Conservation (phyloP, 2,329 filamentous ascomycete genomes). For the Diaporthe citriasiana region DNA sequence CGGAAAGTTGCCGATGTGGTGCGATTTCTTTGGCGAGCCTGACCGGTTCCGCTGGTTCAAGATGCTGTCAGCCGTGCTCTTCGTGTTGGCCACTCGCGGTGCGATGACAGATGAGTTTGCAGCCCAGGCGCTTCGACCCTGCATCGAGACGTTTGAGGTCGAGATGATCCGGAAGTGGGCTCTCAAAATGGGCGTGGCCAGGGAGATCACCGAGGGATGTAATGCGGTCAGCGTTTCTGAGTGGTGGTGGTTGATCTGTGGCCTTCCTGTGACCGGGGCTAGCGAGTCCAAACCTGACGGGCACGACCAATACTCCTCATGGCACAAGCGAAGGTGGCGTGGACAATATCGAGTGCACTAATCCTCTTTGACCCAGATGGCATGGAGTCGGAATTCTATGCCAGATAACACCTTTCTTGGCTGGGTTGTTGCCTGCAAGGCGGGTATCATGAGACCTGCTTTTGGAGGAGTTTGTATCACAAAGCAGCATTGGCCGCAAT, state of each 20-base stretch:
- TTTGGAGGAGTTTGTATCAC: neutral
- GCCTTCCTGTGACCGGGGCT: slow-evolving; percentile 46
- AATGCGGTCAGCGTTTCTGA: slow-evolving; percentile 59
- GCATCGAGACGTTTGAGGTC: slow-evolving; percentile 75
- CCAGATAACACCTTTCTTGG: neutral
- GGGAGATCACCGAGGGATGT: slow-evolving; percentile 54
- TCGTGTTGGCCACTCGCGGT: slow-evolving; percentile 73
- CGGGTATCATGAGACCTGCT: neutral
- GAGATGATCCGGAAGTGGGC: slow-evolving; percentile 72
- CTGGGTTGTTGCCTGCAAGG: neutral
- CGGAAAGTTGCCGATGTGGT: slow-evolving; percentile 77
- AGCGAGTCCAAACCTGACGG: neutral
- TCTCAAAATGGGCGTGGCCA: slow-evolving; percentile 64
- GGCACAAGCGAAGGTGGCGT: slow-evolving; percentile 36
- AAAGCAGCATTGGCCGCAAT: neutral
- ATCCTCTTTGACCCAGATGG: neutral
- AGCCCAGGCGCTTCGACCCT: slow-evolving; percentile 67
- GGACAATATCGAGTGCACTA: slow-evolving; percentile 38
- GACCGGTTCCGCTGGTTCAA: slow-evolving; percentile 75
- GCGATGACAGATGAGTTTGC: slow-evolving; percentile 68
- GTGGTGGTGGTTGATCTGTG: slow-evolving; percentile 78
- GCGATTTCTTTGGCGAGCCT: slow-evolving; percentile 74
- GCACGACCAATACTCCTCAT: slow-evolving; percentile 37
- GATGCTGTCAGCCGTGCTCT: slow-evolving; percentile 72
- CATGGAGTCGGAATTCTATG: neutral